Evolutionary conservation across 164 flowering plant species (phyloP).

Genomic region (Buxus sempervirens): DNA sequence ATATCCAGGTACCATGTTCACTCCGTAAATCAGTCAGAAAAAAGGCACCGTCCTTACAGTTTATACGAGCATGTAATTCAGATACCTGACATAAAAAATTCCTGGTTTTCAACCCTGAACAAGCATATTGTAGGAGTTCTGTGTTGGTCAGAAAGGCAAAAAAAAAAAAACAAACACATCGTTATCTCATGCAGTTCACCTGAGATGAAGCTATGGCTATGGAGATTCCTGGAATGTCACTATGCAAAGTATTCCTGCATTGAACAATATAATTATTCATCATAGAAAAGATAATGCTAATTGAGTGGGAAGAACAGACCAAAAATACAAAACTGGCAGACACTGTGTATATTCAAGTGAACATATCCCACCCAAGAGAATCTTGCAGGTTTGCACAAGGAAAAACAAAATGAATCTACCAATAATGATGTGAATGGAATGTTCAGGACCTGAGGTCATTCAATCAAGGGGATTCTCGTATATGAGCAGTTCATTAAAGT

Average conservation of each 20-base stretch:
- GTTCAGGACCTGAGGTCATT: neutral
- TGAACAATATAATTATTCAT: slow-evolving; percentile 1
- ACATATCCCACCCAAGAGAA: no score
- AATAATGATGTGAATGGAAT: neutral
- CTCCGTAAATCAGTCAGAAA: slow-evolving; percentile 74
- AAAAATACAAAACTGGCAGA: neutral
- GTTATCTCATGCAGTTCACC: slow-evolving; percentile 33
- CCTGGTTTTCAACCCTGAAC: neutral
- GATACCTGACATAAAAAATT: slow-evolving; percentile 54
- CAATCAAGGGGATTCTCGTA: neutral
- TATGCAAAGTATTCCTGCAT: slow-evolving; percentile 51
- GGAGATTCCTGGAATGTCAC: slow-evolving; percentile 42
- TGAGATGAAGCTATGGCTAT: slow-evolving; percentile 54
- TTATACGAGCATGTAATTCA: slow-evolving; percentile 63
- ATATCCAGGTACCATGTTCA: slow-evolving; percentile 76
- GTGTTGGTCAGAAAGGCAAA: neutral
- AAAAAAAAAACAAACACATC: neutral
- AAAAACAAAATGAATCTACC: neutral
- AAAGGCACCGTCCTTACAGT: slow-evolving; percentile 71
- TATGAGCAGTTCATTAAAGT: neutral
- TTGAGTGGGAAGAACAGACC: neutral
- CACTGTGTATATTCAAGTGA: neutral
- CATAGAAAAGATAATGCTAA: slow-evolving; percentile 1
- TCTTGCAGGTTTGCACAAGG: no score
- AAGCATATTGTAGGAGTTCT: neutral